phyloP scores from a whole-genome alignment of 495 filamentous ascomycete genomes.

The Elasticomyces elasticus region DNA sequence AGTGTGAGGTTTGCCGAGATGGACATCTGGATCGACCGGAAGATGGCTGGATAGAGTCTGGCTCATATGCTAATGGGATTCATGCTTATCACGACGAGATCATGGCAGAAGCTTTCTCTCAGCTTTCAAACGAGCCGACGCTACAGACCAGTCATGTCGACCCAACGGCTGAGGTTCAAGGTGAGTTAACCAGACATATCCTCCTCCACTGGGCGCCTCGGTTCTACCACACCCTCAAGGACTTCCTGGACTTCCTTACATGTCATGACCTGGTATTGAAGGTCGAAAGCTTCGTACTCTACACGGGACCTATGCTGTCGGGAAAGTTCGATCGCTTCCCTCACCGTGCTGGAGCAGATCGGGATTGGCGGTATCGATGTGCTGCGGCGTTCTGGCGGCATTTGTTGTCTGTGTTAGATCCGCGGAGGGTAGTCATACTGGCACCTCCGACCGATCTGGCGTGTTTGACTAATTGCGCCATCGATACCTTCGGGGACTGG shows the following conservation, averaged over 20 bases:
- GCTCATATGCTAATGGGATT: background rate
- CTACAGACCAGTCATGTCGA: background rate
- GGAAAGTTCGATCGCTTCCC: constrained; percentile 1
- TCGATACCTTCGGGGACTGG: constrained; percentile 17
- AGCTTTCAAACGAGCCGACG: background rate
- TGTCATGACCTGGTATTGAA: background rate
- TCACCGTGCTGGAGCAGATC: background rate
- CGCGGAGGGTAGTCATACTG: constrained; percentile 5
- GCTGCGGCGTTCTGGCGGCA: constrained; percentile 15
- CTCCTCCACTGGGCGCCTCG: background rate
- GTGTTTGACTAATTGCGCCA: constrained; percentile 7
- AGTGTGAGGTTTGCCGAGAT: background rate
- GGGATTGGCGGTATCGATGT: constrained; percentile 12
- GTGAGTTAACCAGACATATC: background rate
- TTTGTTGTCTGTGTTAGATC: constrained; percentile 8
- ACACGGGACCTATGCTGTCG: background rate
- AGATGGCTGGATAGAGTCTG: background rate
- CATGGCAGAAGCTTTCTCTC: background rate
- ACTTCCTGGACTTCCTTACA: constrained; percentile 11
- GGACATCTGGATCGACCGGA: background rate
- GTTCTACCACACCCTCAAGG: constrained; percentile 7
- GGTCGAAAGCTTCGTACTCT: constrained; percentile 9
- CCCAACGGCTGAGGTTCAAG: background rate
- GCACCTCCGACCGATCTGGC: constrained; percentile 20
- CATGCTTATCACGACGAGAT: background rate